Conservation (phyloP, 768 basidiomycete genomes). For the Suillus hirtellus region DNA sequence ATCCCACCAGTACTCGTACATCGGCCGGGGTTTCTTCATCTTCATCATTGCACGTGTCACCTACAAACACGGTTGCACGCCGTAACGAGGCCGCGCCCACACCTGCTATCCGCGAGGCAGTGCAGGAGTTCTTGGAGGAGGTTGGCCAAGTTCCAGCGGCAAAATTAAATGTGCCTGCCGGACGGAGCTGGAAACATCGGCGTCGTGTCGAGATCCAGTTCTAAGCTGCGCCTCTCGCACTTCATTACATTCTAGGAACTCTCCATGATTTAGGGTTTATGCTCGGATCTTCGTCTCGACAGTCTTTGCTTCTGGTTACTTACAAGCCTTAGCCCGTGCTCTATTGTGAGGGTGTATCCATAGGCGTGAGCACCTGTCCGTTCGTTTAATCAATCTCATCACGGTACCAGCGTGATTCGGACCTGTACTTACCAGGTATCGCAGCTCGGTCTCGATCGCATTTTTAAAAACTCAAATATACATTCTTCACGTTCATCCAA, state of each 20-base stretch:
- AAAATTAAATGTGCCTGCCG: not conserved
- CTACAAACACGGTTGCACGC: constrained; percentile 59
- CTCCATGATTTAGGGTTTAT: constrained; percentile 8
- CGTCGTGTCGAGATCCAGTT: constrained; percentile 17
- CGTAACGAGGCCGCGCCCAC: constrained; percentile 30
- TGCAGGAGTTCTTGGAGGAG: constrained; percentile 14
- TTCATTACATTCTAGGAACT: not conserved
- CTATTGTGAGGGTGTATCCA: constrained; percentile 24
- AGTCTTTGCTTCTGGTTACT: not conserved
- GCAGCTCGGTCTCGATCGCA: constrained; percentile 12
- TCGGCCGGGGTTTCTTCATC: constrained; percentile 17
- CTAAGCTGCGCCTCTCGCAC: constrained; percentile 1
- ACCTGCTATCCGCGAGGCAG: not conserved
- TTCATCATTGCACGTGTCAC: constrained; percentile 47
- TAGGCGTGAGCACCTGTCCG: constrained; percentile 27
- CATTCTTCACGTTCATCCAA: constrained; percentile 12
- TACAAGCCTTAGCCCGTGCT: not conserved
- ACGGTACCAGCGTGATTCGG: constrained; percentile 15
- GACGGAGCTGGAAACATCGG: constrained; percentile 18
- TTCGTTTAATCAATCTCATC: constrained; percentile 30
- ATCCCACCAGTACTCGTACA: constrained; percentile 19
- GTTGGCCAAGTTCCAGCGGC: not conserved
- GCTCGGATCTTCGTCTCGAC: constrained; percentile 1
- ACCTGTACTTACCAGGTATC: constrained; percentile 28
- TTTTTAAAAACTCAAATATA: not conserved